These are phyloP conservation scores for Botryotinia convoluta DNA, from an alignment of 2,329 filamentous ascomycete species.

Conservation along the genomic window DNA sequence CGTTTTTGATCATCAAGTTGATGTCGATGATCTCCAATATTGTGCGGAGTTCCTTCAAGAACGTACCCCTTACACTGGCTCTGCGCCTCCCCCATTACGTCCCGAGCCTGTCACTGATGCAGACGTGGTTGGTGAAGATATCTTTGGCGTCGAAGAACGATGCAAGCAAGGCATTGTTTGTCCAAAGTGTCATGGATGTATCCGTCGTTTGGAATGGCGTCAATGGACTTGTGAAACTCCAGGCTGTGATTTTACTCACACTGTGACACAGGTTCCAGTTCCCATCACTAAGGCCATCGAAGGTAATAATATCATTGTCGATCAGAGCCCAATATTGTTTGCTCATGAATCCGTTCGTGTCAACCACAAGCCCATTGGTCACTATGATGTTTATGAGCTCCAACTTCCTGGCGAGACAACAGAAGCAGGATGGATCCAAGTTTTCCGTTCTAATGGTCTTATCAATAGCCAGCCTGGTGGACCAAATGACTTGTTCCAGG, in stretches of 20 bases:
- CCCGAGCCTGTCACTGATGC: constrained; percentile 42
- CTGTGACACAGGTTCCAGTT: constrained; percentile 17
- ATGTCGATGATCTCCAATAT: constrained; percentile 47
- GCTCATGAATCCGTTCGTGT: background rate
- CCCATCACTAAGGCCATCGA: constrained; percentile 23
- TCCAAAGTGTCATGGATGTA: constrained; percentile 60
- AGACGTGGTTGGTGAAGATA: constrained; percentile 35
- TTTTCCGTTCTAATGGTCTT: constrained; percentile 4
- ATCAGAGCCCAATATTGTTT: background rate
- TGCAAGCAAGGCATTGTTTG: constrained; percentile 67
- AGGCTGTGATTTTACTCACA: constrained; percentile 48
- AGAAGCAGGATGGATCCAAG: background rate
- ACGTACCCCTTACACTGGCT: constrained; percentile 44
- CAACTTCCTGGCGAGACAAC: constrained; percentile 45
- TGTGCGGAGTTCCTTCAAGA: constrained; percentile 56
- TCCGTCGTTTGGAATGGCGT: constrained; percentile 54
- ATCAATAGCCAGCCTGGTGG: constrained; percentile 53
- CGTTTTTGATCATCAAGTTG: constrained; percentile 32
- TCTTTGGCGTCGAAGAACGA: constrained; percentile 47
- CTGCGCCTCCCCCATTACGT: constrained; percentile 41
- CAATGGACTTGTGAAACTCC: constrained; percentile 58
- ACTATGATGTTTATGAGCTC: constrained; percentile 42
- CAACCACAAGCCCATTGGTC: constrained; percentile 27
- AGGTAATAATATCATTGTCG: background rate
- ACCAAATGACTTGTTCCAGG: constrained; percentile 58